Base-by-base conservation (phyloP, 805 yeast genomes). In the Scheffersomyces ergatensis region DNA sequence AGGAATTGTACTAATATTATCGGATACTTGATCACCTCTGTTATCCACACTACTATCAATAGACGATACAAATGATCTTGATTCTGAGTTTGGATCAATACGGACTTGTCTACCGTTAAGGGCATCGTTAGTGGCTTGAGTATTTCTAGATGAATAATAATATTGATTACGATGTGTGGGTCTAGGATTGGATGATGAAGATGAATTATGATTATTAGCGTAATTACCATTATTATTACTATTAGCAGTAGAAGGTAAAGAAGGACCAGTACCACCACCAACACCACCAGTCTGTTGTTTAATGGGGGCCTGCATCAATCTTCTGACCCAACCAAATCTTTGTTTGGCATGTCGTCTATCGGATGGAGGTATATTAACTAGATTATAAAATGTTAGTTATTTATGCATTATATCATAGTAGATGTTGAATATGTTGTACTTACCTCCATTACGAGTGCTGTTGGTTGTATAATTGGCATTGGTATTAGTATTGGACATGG, bases 1-100 rank as follows among this genome's bases (percentile, higher is more conserved):
- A 1, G 80, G 80, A 25, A 59, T 66, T 3, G 80, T 76, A 44
- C 78, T 71, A 36, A 68, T 58, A 44, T 74, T 74, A 45, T 70
- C 74, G 5, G 58, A 30, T 4, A 40, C 31, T 36, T 32, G 40
- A 30, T 42, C 45, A 8, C 18, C 32, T 29, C 17, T 14, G 5
- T 29, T 6, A 26, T 8, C 29, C 29, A 26, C 13, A 5, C 32
- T 29, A 29, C 18, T 29, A 29, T 15, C 18, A 14, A 14, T 5
- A 5, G 18, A 15, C 4, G 32, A 29, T 5, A 29, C 32, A 29
- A 29, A 29, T 29, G 32, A 29, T 29, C 32, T 15, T 5, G 18
- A 14, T 14, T 29, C 32, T 5, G 32, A 7, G 11, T 29, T 29
- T 5, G 32, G 18, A 29, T 29, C 32, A 5, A 29, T 15, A 8